Conservation (phyloP, 805 yeast species). For the Candida argentea region DNA sequence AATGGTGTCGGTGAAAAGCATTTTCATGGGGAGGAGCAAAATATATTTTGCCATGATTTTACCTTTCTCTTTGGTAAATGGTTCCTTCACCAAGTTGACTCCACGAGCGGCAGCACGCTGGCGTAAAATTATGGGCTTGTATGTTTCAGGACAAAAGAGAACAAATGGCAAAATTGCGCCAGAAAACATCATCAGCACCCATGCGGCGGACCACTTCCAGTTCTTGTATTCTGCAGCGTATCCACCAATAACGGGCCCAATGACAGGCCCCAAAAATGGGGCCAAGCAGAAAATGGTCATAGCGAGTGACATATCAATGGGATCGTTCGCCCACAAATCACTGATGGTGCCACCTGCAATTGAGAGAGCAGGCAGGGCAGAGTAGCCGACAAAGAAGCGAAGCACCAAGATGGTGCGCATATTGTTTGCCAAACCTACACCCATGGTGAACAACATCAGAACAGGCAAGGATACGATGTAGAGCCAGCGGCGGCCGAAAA, state of each 20-base stretch:
- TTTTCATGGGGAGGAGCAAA: constrained; percentile 52
- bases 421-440: constrained; percentile 55
- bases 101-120: constrained; percentile 55
- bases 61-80: constrained; percentile 25
- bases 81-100: constrained; percentile 28
- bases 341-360: constrained; percentile 78
- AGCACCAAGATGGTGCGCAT: constrained; percentile 55
- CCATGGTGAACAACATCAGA: constrained; percentile 66
- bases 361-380: constrained; percentile 76
- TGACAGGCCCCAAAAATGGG: constrained; percentile 72
- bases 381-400: constrained; percentile 64
- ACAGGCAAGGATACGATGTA: constrained; percentile 51
- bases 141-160: constrained; percentile 59
- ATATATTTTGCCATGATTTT: constrained; percentile 39
- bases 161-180: constrained; percentile 46
- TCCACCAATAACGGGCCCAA: constrained; percentile 69
- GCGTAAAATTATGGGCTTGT: constrained; percentile 54
- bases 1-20: constrained; percentile 68
- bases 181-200: constrained; percentile 64
- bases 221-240: constrained; percentile 56
- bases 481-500: constrained; percentile 56
- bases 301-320: constrained; percentile 58
- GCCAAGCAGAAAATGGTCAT: constrained; percentile 71
- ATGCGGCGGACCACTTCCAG: constrained; percentile 58
- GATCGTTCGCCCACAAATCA: constrained; percentile 54